These are phyloP conservation scores for Candida anglica DNA, from an alignment of 805 yeast species.

Conservation along the genomic window DNA sequence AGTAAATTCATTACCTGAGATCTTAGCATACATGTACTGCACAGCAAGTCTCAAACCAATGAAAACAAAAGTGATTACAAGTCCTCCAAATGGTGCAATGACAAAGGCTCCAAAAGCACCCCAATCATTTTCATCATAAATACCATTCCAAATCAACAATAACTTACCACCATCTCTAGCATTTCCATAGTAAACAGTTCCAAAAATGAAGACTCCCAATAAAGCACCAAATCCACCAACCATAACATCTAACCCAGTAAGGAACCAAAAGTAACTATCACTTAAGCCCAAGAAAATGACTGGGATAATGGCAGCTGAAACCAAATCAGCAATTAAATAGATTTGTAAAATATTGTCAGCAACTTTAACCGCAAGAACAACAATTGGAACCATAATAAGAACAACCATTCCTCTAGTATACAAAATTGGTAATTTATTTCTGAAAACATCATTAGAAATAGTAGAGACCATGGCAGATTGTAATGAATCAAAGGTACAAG, in stretches of 20 bases:
- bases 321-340: slow-evolving; percentile 85
- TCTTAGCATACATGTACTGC: slow-evolving; percentile 25
- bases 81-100: slow-evolving; percentile 80
- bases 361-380: slow-evolving; percentile 76
- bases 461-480: slow-evolving; percentile 88
- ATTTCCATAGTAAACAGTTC: slow-evolving; percentile 68
- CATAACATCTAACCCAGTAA: slow-evolving; percentile 77
- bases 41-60: slow-evolving; percentile 45
- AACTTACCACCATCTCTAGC: slow-evolving; percentile 77
- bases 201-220: slow-evolving; percentile 75
- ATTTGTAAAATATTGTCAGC: slow-evolving; percentile 83
- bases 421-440: slow-evolving; percentile 67
- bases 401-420: slow-evolving; percentile 71
- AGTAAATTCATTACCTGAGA: slow-evolving; percentile 37
- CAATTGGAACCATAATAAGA: slow-evolving; percentile 77
- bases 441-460: slow-evolving; percentile 82
- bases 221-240: slow-evolving; percentile 83
- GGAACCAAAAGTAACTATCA: slow-evolving; percentile 54
- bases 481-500: slow-evolving; percentile 85
- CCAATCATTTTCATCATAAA: slow-evolving; percentile 79
- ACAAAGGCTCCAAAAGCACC: slow-evolving; percentile 94
- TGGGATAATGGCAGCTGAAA: slow-evolving; percentile 85
- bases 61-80: slow-evolving; percentile 51
- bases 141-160: slow-evolving; percentile 72
- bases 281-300: slow-evolving; percentile 76